These are phyloP conservation scores for Kregervanrija pseudodelftensis DNA, from an alignment of 805 yeast genomes.

Conservation along the genomic window DNA sequence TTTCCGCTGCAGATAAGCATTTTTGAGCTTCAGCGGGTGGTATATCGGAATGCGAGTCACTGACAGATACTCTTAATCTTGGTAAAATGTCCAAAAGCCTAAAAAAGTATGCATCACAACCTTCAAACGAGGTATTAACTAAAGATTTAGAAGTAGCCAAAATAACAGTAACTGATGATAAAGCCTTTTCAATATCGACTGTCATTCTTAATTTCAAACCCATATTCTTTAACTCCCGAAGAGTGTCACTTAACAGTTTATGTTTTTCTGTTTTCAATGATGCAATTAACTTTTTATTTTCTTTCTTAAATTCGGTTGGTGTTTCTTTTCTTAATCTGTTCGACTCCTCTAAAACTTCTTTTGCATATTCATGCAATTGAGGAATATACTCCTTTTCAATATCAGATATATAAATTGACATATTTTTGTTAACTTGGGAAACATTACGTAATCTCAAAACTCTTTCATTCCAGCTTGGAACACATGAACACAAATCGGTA, in stretches of 20 bases:
- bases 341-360: constrained; percentile 48
- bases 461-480: constrained; percentile 48
- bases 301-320: constrained; percentile 63
- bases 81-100: constrained; percentile 76
- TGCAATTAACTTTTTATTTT: constrained; percentile 62
- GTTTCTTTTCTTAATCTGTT: constrained; percentile 67
- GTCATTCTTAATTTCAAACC: constrained; percentile 68
- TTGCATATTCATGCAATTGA: constrained; percentile 46
- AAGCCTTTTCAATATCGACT: constrained; percentile 56
- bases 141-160: constrained; percentile 49
- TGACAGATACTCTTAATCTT: constrained; percentile 58
- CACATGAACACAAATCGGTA: constrained; percentile 21
- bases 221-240: constrained; percentile 65
- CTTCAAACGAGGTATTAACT: constrained; percentile 28
- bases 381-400: constrained; percentile 35
- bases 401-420: constrained; percentile 40
- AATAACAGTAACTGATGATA: constrained; percentile 55
- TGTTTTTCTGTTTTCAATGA: constrained; percentile 76
- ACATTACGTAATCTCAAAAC: constrained; percentile 50
- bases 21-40: constrained; percentile 68
- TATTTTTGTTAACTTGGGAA: constrained; percentile 42
- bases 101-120: constrained; percentile 49
- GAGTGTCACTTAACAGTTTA: constrained; percentile 65
- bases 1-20: constrained; percentile 72
- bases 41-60: constrained; percentile 60